Base-by-base conservation (phyloP, 805 yeast species). In the Sugiyamaella marilandica region DNA sequence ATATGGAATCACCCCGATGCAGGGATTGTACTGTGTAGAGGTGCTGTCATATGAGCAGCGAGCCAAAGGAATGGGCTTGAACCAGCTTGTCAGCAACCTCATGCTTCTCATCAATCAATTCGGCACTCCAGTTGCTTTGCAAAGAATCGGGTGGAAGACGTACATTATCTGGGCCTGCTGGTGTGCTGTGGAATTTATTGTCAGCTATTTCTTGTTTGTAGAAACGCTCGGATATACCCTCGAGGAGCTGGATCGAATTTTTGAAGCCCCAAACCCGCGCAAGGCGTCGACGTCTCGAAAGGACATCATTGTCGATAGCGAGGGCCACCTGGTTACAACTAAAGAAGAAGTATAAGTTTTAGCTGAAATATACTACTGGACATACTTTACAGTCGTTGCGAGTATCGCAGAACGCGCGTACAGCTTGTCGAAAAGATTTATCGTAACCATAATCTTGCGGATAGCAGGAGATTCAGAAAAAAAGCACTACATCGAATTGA, bases 211-310 rank as follows among this genome's bases (percentile, higher is more conserved):
- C 75, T 75, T 78, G 60, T 79, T 87, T 57, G 80, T 82, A 61
- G 90, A 85, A 71, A 87, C 95, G 54, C 82, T 79, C 71, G 94
- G 92, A 54, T 76, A 84, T 64, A 77, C 87, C 37, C 77, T 87
- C 68, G 94, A 87, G 71, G 89, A 86, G 72, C 85, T 86, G 58
- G 89, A 85, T 65, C 81, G 77, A 63, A 74, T 82, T 73, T 75
- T 37, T n/a, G 47, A 21, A 10, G 31, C 35, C 8, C 47, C 47
- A 2, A 44, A 16, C 33, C 47, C 47, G 13, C 33, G 47, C 14
- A 44, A 44, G 16, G 47, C 47, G 19, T 44, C 47, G 7, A 44
- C 47, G 2, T 13, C 33, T 16, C 14, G 33, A 44, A 44, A 31
- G 35, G 18, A 26, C 14, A 26, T 44, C 8, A 10, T 26, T 21